These are phyloP conservation scores for Cutaneotrichosporon spelunceum DNA, from an alignment of 1,284 basidiomycete species.

Conservation along the genomic window DNA sequence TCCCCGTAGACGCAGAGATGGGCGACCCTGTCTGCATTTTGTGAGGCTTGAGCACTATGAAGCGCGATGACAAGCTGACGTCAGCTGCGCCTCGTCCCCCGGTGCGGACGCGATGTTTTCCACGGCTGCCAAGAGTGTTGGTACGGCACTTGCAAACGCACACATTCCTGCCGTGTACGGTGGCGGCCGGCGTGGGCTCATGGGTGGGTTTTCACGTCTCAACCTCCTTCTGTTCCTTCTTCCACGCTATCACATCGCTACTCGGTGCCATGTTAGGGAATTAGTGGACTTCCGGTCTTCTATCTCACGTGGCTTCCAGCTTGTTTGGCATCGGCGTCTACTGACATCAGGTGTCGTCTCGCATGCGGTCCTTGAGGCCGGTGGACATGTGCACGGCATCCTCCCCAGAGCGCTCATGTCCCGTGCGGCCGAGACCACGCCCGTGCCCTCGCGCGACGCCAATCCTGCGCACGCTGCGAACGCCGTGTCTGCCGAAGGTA, in stretches of 20 bases:
- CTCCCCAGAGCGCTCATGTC: conserved; percentile 62
- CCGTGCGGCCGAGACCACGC: conserved; percentile 39
- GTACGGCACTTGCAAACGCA: conserved; percentile 65
- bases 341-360: conserved; percentile 61
- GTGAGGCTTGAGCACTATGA: conserved; percentile 26
- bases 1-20: conserved; percentile 24
- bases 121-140: conserved; percentile 71
- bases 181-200: conserved; percentile 76
- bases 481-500: conserved; percentile 38
- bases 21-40: conserved; percentile 50
- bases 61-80: conserved; percentile 9
- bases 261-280: not conserved
- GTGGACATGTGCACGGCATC: conserved; percentile 76
- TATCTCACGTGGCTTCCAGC: not conserved
- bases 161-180: conserved; percentile 76
- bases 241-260: not conserved
- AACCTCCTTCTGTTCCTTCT: not conserved
- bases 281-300: not conserved
- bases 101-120: conserved; percentile 63
- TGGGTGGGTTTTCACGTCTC: conserved; percentile 57
- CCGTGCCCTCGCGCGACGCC: conserved; percentile 8
- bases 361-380: conserved; percentile 61
- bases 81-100: conserved; percentile 65
- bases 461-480: not conserved
- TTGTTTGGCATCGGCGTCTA: not conserved